A percentile compares a stretch with the other conserved stretches of the same genome.
These are phyloP conservation scores for Linnemannia elongata DNA, from an alignment of 192 early-diverging fungal species.

Conservation along the genomic window DNA sequence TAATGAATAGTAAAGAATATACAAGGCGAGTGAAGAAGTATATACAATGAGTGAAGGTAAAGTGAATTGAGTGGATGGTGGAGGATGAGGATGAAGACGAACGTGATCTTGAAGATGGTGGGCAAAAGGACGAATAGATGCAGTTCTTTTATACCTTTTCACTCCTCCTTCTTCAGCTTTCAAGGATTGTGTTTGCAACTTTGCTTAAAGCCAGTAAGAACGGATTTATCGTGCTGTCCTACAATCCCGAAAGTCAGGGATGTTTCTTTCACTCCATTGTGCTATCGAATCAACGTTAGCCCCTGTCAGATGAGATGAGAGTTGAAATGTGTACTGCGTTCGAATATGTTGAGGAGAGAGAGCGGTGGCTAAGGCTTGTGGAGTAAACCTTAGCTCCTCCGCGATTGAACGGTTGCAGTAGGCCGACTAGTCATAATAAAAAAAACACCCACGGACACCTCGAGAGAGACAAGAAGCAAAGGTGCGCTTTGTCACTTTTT, in stretches of 20 bases:
- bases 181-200: constrained; percentile 1
- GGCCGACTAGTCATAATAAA: constrained; percentile 17
- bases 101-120: constrained; percentile 24
- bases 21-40: constrained; percentile 14
- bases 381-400: constrained; percentile 10
- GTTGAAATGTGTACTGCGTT: neutral
- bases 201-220: constrained; percentile 1
- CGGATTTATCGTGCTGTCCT: constrained; percentile 10
- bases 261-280: neutral
- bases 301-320: constrained; percentile 13
- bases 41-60: constrained; percentile 4
- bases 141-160: constrained; percentile 28
- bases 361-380: constrained; percentile 6
- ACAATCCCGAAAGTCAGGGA: constrained; percentile 11
- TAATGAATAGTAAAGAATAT: neutral
- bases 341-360: constrained; percentile 1
- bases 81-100: constrained; percentile 7
- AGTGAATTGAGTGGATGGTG: neutral
- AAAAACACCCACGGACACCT: constrained; percentile 21
- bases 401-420: neutral
- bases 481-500: constrained; percentile 16
- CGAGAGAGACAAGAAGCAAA: constrained; percentile 10
- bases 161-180: neutral
- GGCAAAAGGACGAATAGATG: constrained; percentile 3
- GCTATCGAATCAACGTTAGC: constrained; percentile 24